A percentile compares a stretch with the other conserved stretches of the same genome.
phyloP scores from a whole-genome alignment of 2,329 filamentous ascomycete genomes.

The Phaeoacremonium minimum region DNA sequence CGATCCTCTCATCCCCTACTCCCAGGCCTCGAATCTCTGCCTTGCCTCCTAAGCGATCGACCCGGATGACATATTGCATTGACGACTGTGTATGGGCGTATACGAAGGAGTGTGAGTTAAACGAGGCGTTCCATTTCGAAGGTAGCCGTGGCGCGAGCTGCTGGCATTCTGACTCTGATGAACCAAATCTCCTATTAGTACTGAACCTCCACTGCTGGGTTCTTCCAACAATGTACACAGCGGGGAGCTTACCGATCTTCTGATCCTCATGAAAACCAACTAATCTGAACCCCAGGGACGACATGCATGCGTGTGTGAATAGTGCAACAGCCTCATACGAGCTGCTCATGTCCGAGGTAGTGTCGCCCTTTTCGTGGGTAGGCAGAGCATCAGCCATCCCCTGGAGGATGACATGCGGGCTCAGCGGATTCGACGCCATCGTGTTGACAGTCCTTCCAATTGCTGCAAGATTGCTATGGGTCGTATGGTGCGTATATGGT shows the following conservation, averaged over 20 bases:
- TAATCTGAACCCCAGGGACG: slow-evolving; percentile 74
- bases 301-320: slow-evolving; percentile 78
- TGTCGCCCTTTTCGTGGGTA: slow-evolving; percentile 45
- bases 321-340: slow-evolving; percentile 81
- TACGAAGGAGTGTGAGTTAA: slow-evolving; percentile 72
- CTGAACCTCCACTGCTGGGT: too few species aligned
- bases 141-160: slow-evolving; percentile 62
- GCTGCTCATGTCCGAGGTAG: slow-evolving; percentile 60
- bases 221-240: too few species aligned
- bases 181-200: too few species aligned
- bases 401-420: slow-evolving; percentile 41
- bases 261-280: slow-evolving; percentile 83
- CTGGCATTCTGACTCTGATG: slow-evolving; percentile 56
- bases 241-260: slow-evolving; percentile 51
- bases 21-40: slow-evolving; percentile 79
- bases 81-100: slow-evolving; percentile 84
- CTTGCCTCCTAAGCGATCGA: slow-evolving; percentile 77
- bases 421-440: slow-evolving; percentile 29
- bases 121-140: slow-evolving; percentile 72
- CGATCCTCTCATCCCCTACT: slow-evolving; percentile 75
- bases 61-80: slow-evolving; percentile 76
- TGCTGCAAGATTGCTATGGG: too few species aligned
- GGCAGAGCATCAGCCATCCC: slow-evolving; percentile 58
- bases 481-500: too few species aligned
- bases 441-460: too few species aligned